Base-by-base conservation (phyloP, 768 basidiomycete genomes). In the Kondoa subrosea region DNA sequence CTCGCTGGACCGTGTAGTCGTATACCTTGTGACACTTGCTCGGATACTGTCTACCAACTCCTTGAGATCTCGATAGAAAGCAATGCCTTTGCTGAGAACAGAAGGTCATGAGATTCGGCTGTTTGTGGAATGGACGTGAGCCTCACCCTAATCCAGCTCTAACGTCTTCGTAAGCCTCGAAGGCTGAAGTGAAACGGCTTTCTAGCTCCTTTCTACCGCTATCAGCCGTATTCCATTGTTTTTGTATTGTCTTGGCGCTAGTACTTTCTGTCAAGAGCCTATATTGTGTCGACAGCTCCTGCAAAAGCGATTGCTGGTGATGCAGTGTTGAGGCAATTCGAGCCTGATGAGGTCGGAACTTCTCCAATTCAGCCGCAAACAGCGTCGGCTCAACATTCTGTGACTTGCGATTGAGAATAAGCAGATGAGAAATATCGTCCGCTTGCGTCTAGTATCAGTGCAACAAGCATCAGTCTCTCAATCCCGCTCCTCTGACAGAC, bases 361-460 rank as follows among this genome's bases (percentile, higher is more conserved):
- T 99, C 78, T 96, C 93, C 26, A 97, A 82, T 76, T 97, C 91
- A 8, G 86, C 83, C 0, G 91, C 88, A 72, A 97, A 99, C 21
- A 99, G 80, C 0, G 89, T 82, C 0, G 88, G 87, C 72, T 96
- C 91, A 12, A 87, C 87, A 27, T 83, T 83, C 16, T 83, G 81
- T 71, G 91, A 87, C 29, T 91, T 86, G 33, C 90, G 85, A 76
- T 93, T 93, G 62, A 96, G 83, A 2, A 99, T 82, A 0, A 97
- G 83, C 0, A 95, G 81, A 75, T 93, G 90, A 0, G 93, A 99
- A 30, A 97, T 93, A 71, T 99, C 95, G 77, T 99, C 95, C 30
- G 82, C 80, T 84, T 96, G 95, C 33, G 61, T 63, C 61, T 63
- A 32, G 15, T 15, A 31, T 25, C 58, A 25, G 30, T 14, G 4